Base-by-base conservation (phyloP, 371 early-diverging fungal species). In the Mortierella sp. region DNA sequence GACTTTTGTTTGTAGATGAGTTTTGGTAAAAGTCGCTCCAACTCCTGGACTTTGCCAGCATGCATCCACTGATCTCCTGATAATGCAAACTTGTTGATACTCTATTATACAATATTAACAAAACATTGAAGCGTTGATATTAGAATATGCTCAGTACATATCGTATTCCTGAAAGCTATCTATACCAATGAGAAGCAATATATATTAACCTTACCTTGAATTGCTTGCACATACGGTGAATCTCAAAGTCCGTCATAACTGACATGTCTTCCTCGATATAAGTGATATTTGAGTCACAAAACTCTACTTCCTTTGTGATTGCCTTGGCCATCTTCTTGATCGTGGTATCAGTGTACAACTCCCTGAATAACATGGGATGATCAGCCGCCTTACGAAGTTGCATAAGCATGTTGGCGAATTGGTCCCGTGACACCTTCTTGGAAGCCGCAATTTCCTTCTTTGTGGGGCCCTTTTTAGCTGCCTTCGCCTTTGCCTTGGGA, bases 181-280 rank as follows among this genome's bases (percentile, higher is more conserved):
- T 47, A 36, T 43, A 43, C 43, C 43, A 43, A 4, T 10, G 43
- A 10, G 15, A 3, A 53, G n/a, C 9, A 28, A 19, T 21, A 53
- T 22, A 58, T 15, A 52, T 7, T 8, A 64, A 5, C 19, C 50
- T 74, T 83, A 89, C 89, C 84, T 80, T 87, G 72, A 92, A 91
- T 63, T 89, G 90, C 33, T 67, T 57, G 72, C 95, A 95, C 16
- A 96, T 72, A 36, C 84, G 73, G 76, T 96, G 90, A 41, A 97
- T 74, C 70, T 96, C 96, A 85, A 94, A 96, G 77, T 97, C 97
- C 47, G 90, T 89, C 92, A 95, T 94, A 6, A 92, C 83, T 15
- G 88, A 76, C 95, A 97, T 93, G 68, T 97, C 97, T 82, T 97
- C 96, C 63, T 89, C 86, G 24, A 97, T 89, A 70, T 92, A 95